Evolutionary conservation across 2,329 filamentous ascomycete genomes (phyloP), one percentile per base, ranked within the genome.

Genomic region (Pseudogymnoascus sp.): DNA sequence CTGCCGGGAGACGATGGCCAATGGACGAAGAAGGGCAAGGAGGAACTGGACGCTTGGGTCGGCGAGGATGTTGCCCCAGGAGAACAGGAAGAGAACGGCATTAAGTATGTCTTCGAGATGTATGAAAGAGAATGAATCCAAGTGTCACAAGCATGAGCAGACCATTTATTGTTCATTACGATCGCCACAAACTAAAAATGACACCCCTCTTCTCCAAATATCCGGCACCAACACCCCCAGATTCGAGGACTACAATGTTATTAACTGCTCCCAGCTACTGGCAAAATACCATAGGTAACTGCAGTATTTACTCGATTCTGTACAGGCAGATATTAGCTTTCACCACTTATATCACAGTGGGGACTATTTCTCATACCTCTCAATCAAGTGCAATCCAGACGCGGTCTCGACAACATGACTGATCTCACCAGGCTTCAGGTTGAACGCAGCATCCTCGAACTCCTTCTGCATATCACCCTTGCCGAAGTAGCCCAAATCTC

Each of bases 381-480:
- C 89, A 77, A 99, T 99, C 77, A 99, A 81, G 79, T 99, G 95
- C 72, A 97, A 80, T 0, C 95, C 95, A 61, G 93, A 97, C 60
- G 92, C 93, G 40, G 95, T 97, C 77, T 96, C 90, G 11, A 97
- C 89, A 38, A 97, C 82, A 56, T 84, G 82, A 77, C 93, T 97
- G 72, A 97, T 86, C 77, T 97, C 85, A 36, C 92, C 93, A 1
- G 88, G 88, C 76, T 93, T 84, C 63, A 99, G 81, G n/a, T 84
- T 88, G 78, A 99, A 99, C 1, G 95, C 89, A 3, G 93, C 93
- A 63, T 97, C 91, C 78, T 99, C 95, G 73, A 99, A 99, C 77
- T 97, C 93, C 80, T 93, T 93, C 76, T 99, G 95, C 95, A 99
- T 99, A 72, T 97, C 93, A 28, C 92, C 91, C 71, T 84, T 87